A percentile compares a stretch with the other conserved stretches of the same genome.
Evolutionary conservation across 495 filamentous ascomycete species (phyloP).

Genomic region (Aspergillus conjunctus): DNA sequence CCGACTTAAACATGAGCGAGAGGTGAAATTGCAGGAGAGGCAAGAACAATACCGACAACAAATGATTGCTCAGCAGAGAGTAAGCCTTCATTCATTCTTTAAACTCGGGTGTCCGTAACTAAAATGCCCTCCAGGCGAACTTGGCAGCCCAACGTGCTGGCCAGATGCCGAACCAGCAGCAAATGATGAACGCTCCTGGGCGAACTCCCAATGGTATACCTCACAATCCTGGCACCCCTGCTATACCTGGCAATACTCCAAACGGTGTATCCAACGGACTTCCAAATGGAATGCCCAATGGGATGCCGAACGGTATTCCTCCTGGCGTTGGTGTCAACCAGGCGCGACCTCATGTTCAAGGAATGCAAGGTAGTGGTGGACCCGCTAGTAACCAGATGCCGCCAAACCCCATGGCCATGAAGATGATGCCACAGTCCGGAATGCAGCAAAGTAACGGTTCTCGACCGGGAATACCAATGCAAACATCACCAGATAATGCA

Average conservation of each 20-base stretch:
- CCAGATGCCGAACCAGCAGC: conserved; percentile 48
- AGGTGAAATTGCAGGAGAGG: conserved; percentile 74
- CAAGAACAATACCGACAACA: conserved; percentile 70
- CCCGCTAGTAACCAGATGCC: conserved; percentile 53
- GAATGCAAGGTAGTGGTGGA: conserved; percentile 35
- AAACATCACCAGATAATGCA: conserved; percentile 54
- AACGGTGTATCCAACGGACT: conserved; percentile 46
- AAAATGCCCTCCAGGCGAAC: conserved; percentile 34
- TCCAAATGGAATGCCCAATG: conserved; percentile 44
- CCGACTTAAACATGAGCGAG: conserved; percentile 80
- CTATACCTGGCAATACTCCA: conserved; percentile 33
- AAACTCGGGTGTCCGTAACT: conserved; percentile 16
- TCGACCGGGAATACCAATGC: conserved; percentile 61
- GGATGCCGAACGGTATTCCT: conserved; percentile 43
- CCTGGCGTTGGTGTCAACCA: conserved; percentile 41
- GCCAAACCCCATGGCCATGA: conserved; percentile 59
- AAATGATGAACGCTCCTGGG: conserved; percentile 43
- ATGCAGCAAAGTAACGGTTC: conserved; percentile 64
- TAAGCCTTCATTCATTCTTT: conserved; percentile 33
- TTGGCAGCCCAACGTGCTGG: conserved; percentile 47
- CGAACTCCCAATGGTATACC: conserved; percentile 45
- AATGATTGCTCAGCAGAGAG: conserved; percentile 60
- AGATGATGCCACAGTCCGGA: conserved; percentile 69
- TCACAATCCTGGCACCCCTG: conserved; percentile 36
- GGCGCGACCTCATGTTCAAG: conserved; percentile 45